phyloP scores from a whole-genome alignment of 768 basidiomycete species.

The Cystobasidium ongulense region DNA sequence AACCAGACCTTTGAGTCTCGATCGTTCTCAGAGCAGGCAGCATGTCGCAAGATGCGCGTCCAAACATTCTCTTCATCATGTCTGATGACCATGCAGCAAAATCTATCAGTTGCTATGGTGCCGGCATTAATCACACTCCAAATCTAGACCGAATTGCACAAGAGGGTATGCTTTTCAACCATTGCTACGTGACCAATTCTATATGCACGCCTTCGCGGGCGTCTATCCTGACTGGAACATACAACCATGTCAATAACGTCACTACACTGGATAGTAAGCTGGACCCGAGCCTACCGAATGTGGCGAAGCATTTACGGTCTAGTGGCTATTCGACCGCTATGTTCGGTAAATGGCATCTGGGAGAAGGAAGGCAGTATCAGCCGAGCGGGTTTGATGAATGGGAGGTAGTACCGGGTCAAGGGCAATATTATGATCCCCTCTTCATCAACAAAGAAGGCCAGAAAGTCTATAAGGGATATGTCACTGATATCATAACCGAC shows the following conservation, averaged over 20 bases:
- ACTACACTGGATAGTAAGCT: conserved; percentile 29
- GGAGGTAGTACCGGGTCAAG: conserved; percentile 38
- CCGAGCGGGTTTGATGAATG: conserved; percentile 38
- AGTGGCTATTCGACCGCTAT: conserved; percentile 33
- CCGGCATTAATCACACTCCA: conserved; percentile 33
- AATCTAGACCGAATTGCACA: conserved; percentile 29
- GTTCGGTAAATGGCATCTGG: conserved; percentile 36
- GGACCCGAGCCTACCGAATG: conserved; percentile 34
- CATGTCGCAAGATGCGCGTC: neutral
- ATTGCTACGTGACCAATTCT: conserved; percentile 37
- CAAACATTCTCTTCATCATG: conserved; percentile 35
- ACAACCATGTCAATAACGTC: conserved; percentile 31
- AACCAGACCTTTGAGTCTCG: too few species aligned
- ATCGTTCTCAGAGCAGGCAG: neutral
- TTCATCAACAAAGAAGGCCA: conserved; percentile 29
- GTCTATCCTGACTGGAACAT: conserved; percentile 23
- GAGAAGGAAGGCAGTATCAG: conserved; percentile 34
- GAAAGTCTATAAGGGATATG: conserved; percentile 33
- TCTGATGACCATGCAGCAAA: conserved; percentile 34
- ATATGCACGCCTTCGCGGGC: conserved; percentile 33
- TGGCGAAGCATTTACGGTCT: conserved; percentile 34
- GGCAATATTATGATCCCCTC: conserved; percentile 35
- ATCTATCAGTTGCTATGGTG: conserved; percentile 29
- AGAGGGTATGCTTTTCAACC: conserved; percentile 32
- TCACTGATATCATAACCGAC: conserved; percentile 40